These are phyloP conservation scores for Mimosa pudica DNA, from an alignment of 306 rosid genomes.

Conservation along the genomic window DNA sequence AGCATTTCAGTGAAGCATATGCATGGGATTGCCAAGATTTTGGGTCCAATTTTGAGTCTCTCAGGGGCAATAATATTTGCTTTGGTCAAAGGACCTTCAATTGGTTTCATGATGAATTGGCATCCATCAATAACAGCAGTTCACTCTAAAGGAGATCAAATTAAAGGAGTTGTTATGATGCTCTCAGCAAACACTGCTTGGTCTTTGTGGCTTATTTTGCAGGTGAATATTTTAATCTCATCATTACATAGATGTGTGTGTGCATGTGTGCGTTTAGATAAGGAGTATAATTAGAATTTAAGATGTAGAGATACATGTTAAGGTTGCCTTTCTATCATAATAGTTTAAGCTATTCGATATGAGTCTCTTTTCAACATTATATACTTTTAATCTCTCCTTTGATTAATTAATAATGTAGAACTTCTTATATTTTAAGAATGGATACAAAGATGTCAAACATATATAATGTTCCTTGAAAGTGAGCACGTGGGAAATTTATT, in stretches of 20 bases:
- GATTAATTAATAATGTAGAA: too few species aligned
- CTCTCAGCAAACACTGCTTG: constrained; percentile 75
- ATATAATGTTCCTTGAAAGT: not conserved
- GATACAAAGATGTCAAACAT: too few species aligned
- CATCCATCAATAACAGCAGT: constrained; percentile 12
- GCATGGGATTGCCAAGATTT: constrained; percentile 76
- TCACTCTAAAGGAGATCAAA: constrained; percentile 46
- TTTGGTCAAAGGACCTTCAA: constrained; percentile 68
- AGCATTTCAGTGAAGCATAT: constrained; percentile 48
- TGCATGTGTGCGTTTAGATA: too few species aligned
- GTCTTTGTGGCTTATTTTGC: constrained; percentile 90
- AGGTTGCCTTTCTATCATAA: too few species aligned
- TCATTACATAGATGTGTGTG: not conserved
- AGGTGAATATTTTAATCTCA: constrained; percentile 44
- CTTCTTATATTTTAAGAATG: too few species aligned
- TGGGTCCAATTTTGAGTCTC: constrained; percentile 64
- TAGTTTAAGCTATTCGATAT: too few species aligned
- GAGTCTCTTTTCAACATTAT: too few species aligned
- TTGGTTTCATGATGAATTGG: constrained; percentile 61
- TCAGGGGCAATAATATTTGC: constrained; percentile 80
- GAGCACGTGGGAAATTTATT: not conserved
- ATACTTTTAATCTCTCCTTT: too few species aligned
- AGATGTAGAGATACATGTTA: too few species aligned
- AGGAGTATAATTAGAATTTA: too few species aligned
- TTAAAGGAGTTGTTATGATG: constrained; percentile 79